phyloP scores from a whole-genome alignment of 2,329 filamentous ascomycete genomes.

The Colletotrichum chlorophyti region DNA sequence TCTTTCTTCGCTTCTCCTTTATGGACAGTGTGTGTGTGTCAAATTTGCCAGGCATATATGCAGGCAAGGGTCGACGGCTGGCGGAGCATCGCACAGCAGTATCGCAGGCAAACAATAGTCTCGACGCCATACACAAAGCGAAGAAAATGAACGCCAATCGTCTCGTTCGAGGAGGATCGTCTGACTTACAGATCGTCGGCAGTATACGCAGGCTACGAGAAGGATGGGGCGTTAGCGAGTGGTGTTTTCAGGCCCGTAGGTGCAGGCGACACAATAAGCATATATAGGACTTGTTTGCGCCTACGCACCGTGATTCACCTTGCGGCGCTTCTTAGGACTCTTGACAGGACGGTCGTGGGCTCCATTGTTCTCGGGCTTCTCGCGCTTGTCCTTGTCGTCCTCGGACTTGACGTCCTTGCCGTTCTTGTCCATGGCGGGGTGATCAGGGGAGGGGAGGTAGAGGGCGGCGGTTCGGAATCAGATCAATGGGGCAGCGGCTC shows the following conservation, averaged over 20 bases:
- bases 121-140: slow-evolving; percentile 8
- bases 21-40: too few species aligned
- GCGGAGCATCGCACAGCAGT: slow-evolving; percentile 23
- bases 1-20: slow-evolving; percentile 22
- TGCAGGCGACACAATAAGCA: background rate
- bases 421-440: slow-evolving; percentile 41
- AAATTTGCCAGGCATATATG: slow-evolving; percentile 3
- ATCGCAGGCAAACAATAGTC: slow-evolving; percentile 8
- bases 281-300: too few species aligned
- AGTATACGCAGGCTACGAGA: slow-evolving; percentile 83
- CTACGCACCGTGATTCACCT: slow-evolving; percentile 84
- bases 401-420: slow-evolving; percentile 48
- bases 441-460: too few species aligned
- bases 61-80: slow-evolving; percentile 15
- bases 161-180: slow-evolving; percentile 30
- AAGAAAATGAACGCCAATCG: slow-evolving; percentile 33
- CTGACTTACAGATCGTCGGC: slow-evolving; percentile 84
- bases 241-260: too few species aligned
- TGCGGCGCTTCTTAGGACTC: slow-evolving; percentile 84
- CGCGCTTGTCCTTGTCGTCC: slow-evolving; percentile 36
- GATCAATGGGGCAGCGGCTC: slow-evolving; percentile 41
- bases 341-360: slow-evolving; percentile 41
- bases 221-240: slow-evolving; percentile 35
- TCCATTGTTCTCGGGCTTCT: slow-evolving; percentile 38
- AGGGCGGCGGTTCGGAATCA: slow-evolving; percentile 33